Base-by-base conservation (phyloP, 1,284 basidiomycete species). In the Irpex sp. region DNA sequence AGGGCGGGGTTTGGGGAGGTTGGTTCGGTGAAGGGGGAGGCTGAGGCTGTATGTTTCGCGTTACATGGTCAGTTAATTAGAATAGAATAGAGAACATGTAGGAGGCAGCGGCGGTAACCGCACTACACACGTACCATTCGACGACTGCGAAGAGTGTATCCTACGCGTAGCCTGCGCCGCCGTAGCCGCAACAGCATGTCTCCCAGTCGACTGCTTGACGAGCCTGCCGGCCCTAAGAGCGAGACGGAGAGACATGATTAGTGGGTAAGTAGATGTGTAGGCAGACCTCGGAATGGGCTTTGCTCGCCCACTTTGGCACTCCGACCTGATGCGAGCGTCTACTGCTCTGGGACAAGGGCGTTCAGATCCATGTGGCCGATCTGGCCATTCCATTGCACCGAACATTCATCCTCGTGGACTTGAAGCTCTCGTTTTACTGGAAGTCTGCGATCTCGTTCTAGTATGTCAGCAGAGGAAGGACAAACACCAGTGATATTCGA, bases 1-100 rank as follows among this genome's bases (percentile, higher is more conserved):
- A 89, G 77, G 21, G 92, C 84, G 7, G 90, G 92, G 78, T 97
- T 96, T 57, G 92, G 86, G 11, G 94, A 95, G 1, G 92, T 93
- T 37, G 88, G 85, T 75, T 97, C 95, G 56, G 81, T 81, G 81
- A 96, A 97, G 1, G 95, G 95, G 11, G 92, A 84, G 4, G 82
- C 76, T 31, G 93, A 87, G 36, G 86, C 87, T 88, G 70, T 54
- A 58, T 61, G 51, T 60, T 58, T 59, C 49, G 60, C 2, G 31
- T 31, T 31, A 31, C 3, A 66, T 57, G 62, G 66, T 54, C 47
- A 59, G 58, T 62, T 26, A 31, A 51, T 56, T 59, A 56, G 36
- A 37, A 34, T 11, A 48, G 49, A 37, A 34, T 58, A 31, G 40
- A n/a, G 13, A 56, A 58, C 59, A 60, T 60, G 44, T 26, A 36